Base-by-base conservation (phyloP, 441 rosid species). In the Arabidopsis lyrata region DNA sequence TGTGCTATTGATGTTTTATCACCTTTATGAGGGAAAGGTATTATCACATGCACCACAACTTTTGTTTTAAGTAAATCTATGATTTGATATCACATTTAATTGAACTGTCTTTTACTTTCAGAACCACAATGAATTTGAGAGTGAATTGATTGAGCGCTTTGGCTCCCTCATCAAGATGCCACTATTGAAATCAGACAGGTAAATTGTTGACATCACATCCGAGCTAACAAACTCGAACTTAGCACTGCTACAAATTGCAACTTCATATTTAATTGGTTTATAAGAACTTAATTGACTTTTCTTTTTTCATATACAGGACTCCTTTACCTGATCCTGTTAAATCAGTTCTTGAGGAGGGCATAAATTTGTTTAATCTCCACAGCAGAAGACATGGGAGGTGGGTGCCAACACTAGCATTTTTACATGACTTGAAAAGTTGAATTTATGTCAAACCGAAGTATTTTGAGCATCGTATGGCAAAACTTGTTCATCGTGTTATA, bases 141-240 rank as follows among this genome's bases (percentile, higher is more conserved):
- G n/a, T n/a, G n/a, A n/a, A n/a, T n/a, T n/a, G n/a, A n/a, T n/a
- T n/a, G n/a, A n/a, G n/a, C n/a, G n/a, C n/a, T n/a, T n/a, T n/a
- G n/a, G n/a, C n/a, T n/a, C n/a, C n/a, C n/a, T n/a, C n/a, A n/a
- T n/a, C n/a, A n/a, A n/a, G n/a, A n/a, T n/a, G n/a, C n/a, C n/a
- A n/a, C n/a, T n/a, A n/a, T n/a, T 95, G 79, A 87, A 83, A 82
- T 77, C 90, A 48, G 93, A 90, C 53, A 86, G 98, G 99, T 92
- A 82, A 67, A 75, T 4, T 8, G 34, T 45, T 31, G 7, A 44
- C n/a, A 39, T n/a, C 34, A 22, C 56, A 32, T 39, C 35, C 11
- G 10, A 59, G 69, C 61, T 48, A 34, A 41, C 14, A 66, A 55
- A 20, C 32, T 57, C 39, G 62, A 42, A 59, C 36, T 39, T 49